Conservation (phyloP, 106 monocot genomes). For the Acanthochlamys bracteata region DNA sequence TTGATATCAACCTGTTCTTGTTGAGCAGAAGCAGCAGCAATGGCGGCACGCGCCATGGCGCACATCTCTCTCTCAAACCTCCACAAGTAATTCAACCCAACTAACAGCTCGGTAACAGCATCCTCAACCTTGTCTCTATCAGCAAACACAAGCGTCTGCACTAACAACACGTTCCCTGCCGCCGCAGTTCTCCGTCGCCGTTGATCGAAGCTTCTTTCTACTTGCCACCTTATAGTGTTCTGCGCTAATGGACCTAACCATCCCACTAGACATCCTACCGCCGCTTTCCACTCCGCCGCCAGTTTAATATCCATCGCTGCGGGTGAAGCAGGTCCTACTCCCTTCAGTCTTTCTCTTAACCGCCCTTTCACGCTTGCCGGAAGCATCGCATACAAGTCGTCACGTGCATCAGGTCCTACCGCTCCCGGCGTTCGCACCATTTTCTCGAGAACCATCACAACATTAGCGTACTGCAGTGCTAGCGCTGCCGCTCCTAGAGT, state of each 20-base stretch:
- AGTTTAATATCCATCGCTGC: slow-evolving; percentile 14
- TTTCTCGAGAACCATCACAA: slow-evolving; percentile 47
- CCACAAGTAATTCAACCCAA: slow-evolving; percentile 29
- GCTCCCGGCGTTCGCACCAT: slow-evolving; percentile 27
- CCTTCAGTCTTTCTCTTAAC: slow-evolving; percentile 32
- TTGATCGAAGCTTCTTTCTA: slow-evolving; percentile 27
- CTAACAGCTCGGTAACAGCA: slow-evolving; percentile 20
- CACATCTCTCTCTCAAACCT: slow-evolving; percentile 32
- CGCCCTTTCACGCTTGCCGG: slow-evolving; percentile 24
- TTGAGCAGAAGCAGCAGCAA: too few relatives aligned
- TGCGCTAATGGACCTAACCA: slow-evolving; percentile 37
- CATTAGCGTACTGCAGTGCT: slow-evolving; percentile 48
- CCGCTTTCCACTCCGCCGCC: slow-evolving; percentile 28
- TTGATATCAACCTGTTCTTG: too few relatives aligned
- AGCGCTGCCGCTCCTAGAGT: slow-evolving; percentile 54
- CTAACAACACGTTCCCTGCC: slow-evolving; percentile 8
- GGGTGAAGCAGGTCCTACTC: slow-evolving; percentile 19
- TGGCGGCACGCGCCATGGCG: too few relatives aligned
- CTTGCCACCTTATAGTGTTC: slow-evolving; percentile 33
- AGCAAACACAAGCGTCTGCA: slow-evolving; percentile 19
- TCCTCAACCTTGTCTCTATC: slow-evolving; percentile 21
- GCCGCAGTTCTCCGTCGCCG: slow-evolving; percentile 8
- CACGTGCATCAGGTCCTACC: slow-evolving; percentile 38
- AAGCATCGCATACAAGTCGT: slow-evolving; percentile 62
- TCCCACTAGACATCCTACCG: slow-evolving; percentile 16